These are phyloP conservation scores for Nicotiana tomentosiformis DNA, from an alignment of 257 asterid species.

Conservation along the genomic window DNA sequence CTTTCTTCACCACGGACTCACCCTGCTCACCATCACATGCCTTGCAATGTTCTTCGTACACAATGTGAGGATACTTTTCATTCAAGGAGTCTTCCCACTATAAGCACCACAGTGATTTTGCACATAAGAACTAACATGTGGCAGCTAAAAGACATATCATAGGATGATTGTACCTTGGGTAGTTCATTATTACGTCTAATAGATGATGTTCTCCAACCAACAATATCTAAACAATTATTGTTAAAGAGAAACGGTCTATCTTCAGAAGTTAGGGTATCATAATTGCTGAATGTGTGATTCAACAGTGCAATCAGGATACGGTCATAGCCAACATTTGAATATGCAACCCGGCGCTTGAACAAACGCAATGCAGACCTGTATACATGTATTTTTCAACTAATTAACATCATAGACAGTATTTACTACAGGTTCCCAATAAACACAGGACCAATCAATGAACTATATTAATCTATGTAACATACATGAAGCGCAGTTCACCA, in stretches of 20 bases:
- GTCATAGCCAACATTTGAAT: conserved; percentile 90
- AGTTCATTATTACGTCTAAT: conserved; percentile 84
- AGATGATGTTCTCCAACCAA: conserved; percentile 99
- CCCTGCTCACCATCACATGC: conserved; percentile 51
- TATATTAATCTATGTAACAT: conserved; percentile 19
- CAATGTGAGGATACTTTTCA: conserved; percentile 92
- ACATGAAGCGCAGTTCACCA: conserved; percentile 59
- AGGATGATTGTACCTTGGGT: conserved; percentile 60
- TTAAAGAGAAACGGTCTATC: conserved; percentile 28
- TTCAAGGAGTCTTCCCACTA: conserved; percentile 84
- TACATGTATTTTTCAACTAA: conserved; percentile 1
- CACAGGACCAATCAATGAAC: not conserved
- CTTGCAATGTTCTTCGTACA: conserved; percentile 92
- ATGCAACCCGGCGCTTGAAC: conserved; percentile 80
- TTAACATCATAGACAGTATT: not conserved
- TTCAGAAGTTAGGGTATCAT: conserved; percentile 1
- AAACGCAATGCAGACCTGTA: conserved; percentile 87
- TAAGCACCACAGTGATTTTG: conserved; percentile 5
- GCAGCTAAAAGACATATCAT: not conserved
- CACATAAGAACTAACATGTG: not conserved
- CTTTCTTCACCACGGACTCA: conserved; percentile 36
- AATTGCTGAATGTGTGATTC: not conserved
- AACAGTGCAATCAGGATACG: conserved; percentile 57
- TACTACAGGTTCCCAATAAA: not conserved
- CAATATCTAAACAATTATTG: conserved; percentile 55